Base-by-base conservation (phyloP, 768 basidiomycete species). In the Basidioascus undulatus region DNA sequence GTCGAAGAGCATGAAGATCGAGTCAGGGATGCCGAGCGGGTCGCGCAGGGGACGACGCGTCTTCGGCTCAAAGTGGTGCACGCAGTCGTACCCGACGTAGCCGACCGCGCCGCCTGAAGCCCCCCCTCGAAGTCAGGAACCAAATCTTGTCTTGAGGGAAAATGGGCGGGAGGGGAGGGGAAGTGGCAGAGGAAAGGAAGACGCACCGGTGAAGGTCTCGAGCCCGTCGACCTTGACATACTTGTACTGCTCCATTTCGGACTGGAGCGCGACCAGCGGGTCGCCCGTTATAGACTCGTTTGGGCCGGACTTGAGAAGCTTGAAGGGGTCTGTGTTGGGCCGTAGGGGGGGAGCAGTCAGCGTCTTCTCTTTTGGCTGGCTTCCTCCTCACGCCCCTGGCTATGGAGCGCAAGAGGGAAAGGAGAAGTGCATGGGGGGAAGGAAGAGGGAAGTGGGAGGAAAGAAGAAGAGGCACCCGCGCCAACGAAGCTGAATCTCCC, bases 401-500 rank as follows among this genome's bases (percentile, higher is more conserved):
- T 36, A 40, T 15, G 15, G n/a, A 13, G 18, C 16, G 9, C 3
- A 4, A 23, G 21, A 8, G 32, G 16, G 24, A 12, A 34, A 16
- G 33, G 25, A 9, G 13, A 10, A 26, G 13, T 32, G 13, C n/a
- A 33, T 7, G 10, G 20, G 27, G 40, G 10, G 23, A n/a, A 18
- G 12, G 3, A n/a, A 40, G n/a, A 36, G 12, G 24, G 21, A 13
- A 41, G 15, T 21, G 45, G 11, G 26, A 16, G 40, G 39, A 25
- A 31, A 40, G 27, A 30, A 33, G 42, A 26, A 9, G 26, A 57
- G 67, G 53, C 54, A 89, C 89, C 82, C 57, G 86, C 74, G 30
- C 92, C 92, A 45, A 98, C 77, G 60, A 94, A 96, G 53, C 81
- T 84, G 60, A 89, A 98, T 40, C 92, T 71, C 26, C 79, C 86